Percentiles rank a stretch among this genome's conserved stretches.
These are phyloP conservation scores for Trichoderma polysporum DNA, from an alignment of 2,329 filamentous ascomycete species.

Conservation along the genomic window DNA sequence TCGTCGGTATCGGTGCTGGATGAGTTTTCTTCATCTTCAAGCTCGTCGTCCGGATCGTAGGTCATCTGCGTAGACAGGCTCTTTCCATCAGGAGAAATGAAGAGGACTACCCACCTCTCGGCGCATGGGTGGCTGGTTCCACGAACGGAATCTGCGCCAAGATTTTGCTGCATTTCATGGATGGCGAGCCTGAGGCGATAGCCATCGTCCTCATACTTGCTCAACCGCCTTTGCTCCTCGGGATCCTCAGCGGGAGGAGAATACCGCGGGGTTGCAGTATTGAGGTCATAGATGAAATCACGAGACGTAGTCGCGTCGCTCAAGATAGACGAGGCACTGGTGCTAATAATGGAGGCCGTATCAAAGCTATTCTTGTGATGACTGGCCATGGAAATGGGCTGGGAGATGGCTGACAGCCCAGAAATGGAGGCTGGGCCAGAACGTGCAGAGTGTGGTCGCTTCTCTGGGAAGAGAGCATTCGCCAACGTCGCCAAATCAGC, in stretches of 20 bases:
- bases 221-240: slow-evolving; percentile 43
- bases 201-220: slow-evolving; percentile 63
- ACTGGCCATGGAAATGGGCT: slow-evolving; percentile 60
- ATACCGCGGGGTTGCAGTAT: slow-evolving; percentile 51
- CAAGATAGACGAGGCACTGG: slow-evolving; percentile 68
- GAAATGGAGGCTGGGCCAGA: slow-evolving; percentile 67
- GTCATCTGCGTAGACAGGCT: slow-evolving; percentile 69
- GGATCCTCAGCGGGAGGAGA: slow-evolving; percentile 53
- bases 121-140: slow-evolving; percentile 75
- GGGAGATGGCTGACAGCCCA: slow-evolving; percentile 68
- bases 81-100: slow-evolving; percentile 72
- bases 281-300: slow-evolving; percentile 60
- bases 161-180: slow-evolving; percentile 66
- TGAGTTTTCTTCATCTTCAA: slow-evolving; percentile 64
- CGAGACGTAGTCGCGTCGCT: slow-evolving; percentile 68
- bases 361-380: slow-evolving; percentile 59
- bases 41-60: slow-evolving; percentile 66
- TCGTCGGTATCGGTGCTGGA: slow-evolving; percentile 61
- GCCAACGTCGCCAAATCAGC: slow-evolving; percentile 78
- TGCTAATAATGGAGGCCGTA: slow-evolving; percentile 69
- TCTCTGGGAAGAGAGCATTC: slow-evolving; percentile 79
- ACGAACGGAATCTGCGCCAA: slow-evolving; percentile 63
- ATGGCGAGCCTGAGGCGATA: slow-evolving; percentile 65
- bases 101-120: slow-evolving; percentile 80
- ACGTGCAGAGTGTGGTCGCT: slow-evolving; percentile 61